Evolutionary conservation across 345 rosid genomes (phyloP).

Genomic region (Lagerstroemia speciosa): DNA sequence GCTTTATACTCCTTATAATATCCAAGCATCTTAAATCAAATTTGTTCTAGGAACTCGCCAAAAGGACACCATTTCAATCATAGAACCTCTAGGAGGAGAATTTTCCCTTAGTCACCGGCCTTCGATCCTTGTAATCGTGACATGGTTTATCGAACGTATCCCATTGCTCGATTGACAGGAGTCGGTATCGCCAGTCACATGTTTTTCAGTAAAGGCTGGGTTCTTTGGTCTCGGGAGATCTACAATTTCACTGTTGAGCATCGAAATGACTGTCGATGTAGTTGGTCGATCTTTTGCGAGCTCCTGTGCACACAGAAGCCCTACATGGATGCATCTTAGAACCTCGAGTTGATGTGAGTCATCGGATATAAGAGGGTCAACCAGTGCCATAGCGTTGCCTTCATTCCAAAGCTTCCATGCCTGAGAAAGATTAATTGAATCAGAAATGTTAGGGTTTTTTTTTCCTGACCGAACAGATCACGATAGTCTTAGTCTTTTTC

Average conservation of each 20-base stretch:
- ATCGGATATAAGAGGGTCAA: slow-evolving; percentile 5
- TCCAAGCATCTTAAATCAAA: too few relatives aligned
- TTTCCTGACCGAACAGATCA: too few relatives aligned
- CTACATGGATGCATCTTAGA: slow-evolving; percentile 6
- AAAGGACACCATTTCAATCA: too few relatives aligned
- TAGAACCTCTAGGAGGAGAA: too few relatives aligned
- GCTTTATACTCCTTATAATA: too few relatives aligned
- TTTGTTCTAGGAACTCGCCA: too few relatives aligned
- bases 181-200: not conserved
- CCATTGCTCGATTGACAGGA: not conserved
- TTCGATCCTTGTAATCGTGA: slow-evolving; percentile 5
- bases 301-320: slow-evolving; percentile 17
- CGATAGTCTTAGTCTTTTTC: too few relatives aligned
- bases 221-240: slow-evolving; percentile 15
- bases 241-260: slow-evolving; percentile 18
- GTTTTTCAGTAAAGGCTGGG: slow-evolving; percentile 13
- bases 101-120: slow-evolving; percentile 1
- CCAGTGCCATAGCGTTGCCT: slow-evolving; percentile 4
- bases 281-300: slow-evolving; percentile 22
- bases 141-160: not conserved
- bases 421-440: slow-evolving; percentile 2
- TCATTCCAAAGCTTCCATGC: slow-evolving; percentile 19
- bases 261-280: slow-evolving; percentile 16
- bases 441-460: too few relatives aligned
- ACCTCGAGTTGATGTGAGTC: not conserved